A percentile compares a stretch with the other conserved stretches of the same genome.
phyloP scores from a whole-genome alignment of 192 early-diverging fungal species.

The Physocladia obscura region DNA sequence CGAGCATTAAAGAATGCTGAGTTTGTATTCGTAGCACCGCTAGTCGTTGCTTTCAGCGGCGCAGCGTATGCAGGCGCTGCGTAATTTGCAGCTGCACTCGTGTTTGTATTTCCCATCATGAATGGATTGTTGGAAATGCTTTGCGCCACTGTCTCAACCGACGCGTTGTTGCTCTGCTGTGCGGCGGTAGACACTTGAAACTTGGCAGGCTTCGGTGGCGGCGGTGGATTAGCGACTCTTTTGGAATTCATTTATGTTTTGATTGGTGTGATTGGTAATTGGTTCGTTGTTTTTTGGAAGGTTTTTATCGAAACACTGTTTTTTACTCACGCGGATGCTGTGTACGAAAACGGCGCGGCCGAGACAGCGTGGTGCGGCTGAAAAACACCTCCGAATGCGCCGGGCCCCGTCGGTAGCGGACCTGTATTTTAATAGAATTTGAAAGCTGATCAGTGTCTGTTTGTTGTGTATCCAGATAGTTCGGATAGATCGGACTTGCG shows the following conservation, averaged over 20 bases:
- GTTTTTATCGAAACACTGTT: too few species aligned
- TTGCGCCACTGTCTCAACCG: background rate
- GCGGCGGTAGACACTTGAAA: conserved; percentile 2
- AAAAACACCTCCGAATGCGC: conserved; percentile 21
- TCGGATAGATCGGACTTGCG: background rate
- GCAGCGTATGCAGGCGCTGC: background rate
- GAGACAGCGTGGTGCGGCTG: conserved; percentile 12
- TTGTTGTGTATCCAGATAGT: background rate
- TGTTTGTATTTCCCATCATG: conserved; percentile 1
- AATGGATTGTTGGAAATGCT: conserved; percentile 24
- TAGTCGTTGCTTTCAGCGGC: background rate
- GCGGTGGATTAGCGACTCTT: conserved; percentile 8
- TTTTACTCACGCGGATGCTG: too few species aligned
- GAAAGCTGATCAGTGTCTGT: background rate
- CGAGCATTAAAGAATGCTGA: too few species aligned
- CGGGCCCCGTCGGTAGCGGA: background rate
- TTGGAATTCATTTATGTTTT: background rate
- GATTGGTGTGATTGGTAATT: too few species aligned
- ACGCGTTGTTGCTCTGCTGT: background rate
- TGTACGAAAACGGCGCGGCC: conserved; percentile 7
- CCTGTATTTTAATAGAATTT: background rate
- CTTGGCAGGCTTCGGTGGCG: conserved; percentile 32
- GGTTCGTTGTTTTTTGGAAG: too few species aligned
- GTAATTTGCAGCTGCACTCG: background rate
- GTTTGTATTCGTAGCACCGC: too few species aligned